Conservation (phyloP, 1,139 yeast species). For the Sugiyamaella castrensis region DNA sequence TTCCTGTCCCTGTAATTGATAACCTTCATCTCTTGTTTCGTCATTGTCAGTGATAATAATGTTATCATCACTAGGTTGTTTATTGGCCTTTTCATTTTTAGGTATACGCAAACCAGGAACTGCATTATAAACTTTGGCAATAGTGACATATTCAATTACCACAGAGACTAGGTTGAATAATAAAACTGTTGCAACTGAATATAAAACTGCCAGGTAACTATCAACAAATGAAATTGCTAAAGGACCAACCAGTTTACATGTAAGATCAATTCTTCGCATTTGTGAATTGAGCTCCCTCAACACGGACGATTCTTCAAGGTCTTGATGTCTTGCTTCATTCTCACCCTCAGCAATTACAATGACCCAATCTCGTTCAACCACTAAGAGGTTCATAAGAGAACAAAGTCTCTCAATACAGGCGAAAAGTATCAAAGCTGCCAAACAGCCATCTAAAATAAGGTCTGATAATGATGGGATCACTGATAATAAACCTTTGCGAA, state of each 20-base stretch:
- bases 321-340: neutral
- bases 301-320: constrained; percentile 10
- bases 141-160: constrained; percentile 36
- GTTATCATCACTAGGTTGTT: constrained; percentile 5
- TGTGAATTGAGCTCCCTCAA: constrained; percentile 35
- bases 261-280: constrained; percentile 40
- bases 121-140: constrained; percentile 34
- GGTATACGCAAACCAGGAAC: constrained; percentile 27
- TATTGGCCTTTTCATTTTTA: too few relatives aligned
- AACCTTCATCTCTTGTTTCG: too few relatives aligned
- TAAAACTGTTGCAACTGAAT: constrained; percentile 30
- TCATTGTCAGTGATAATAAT: neutral
- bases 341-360: constrained; percentile 37
- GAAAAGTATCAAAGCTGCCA: constrained; percentile 25
- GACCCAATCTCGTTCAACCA: constrained; percentile 44
- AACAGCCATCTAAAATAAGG: constrained; percentile 1
- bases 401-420: constrained; percentile 40
- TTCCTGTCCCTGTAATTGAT: neutral
- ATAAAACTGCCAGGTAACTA: constrained; percentile 26
- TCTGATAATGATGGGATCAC: neutral
- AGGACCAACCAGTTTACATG: constrained; percentile 41
- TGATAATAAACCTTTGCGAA: constrained; percentile 10
- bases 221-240: constrained; percentile 37
- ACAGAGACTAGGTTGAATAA: constrained; percentile 33
- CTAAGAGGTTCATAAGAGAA: constrained; percentile 37